Evolutionary conservation across 2,329 filamentous ascomycete genomes (phyloP), one percentile per base, ranked within the genome.

Genomic region (Fusarium fracticaudum): DNA sequence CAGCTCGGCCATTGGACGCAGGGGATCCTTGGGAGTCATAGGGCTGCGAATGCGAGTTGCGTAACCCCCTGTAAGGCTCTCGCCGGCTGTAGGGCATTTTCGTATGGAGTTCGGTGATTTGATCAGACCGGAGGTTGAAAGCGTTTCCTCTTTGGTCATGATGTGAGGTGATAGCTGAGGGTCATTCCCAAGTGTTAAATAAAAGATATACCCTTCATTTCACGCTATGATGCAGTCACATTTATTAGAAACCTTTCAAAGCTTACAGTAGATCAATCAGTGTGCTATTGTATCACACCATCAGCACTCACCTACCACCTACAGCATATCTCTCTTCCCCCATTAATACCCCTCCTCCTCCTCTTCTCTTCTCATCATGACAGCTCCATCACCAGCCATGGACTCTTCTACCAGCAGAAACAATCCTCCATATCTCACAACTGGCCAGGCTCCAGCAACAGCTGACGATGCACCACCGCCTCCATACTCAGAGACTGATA

Each of bases 401-500:
- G 60, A 67, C 37, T 55, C 51, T 57, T 55, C 51, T 59, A 50
- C 47, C 60, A 57, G 51, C 37, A 68, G 65, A 67, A 73, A 64
- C 20, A 55, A 41, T 29, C 24, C 20, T 47, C 38, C 37, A 20
- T 64, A 64, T n/a, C 73, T 73, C 45, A 68, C 57, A 60, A 62
- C 75, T 62, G 70, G 64, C 22, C 68, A 55, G 22, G 33, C 40
- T 33, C 26, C 40, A 45, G 20, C 40, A 37, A 35, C 24, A 20
- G 40, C 40, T 17, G 80, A 84, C 63, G 83, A 87, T 67, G 77
- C 80, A 13, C 87, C 88, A 26, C 87, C 88, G 26, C 88, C 88
- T 9, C 89, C 89, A 11, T 91, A 91, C 75, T 86, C 86, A 44
- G 88, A 89, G 79, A 89, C 87, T 22, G 88, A 90, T 77, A 85